Evolutionary conservation across 495 filamentous ascomycete genomes (phyloP).

Genomic region (Trichocladium uniseriatum): DNA sequence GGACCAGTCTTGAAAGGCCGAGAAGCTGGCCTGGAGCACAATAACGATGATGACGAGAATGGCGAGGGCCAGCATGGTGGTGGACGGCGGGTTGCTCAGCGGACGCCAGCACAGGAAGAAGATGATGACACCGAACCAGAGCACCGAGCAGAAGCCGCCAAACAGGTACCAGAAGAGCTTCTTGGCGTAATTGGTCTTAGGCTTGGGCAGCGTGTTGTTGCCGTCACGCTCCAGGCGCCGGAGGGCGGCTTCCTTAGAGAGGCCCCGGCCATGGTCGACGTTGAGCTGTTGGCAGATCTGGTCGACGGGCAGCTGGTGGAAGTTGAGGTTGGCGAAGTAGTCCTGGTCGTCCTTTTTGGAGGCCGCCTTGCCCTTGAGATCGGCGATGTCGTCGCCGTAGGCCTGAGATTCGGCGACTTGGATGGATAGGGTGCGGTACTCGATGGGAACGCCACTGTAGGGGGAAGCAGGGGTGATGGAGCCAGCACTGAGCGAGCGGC

Average conservation of each 20-base stretch:
- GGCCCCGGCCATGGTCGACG: background rate
- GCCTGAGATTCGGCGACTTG: background rate
- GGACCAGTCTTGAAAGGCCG: slow-evolving; percentile 33
- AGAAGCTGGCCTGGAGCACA: slow-evolving; percentile 28
- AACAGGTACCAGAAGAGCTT: slow-evolving; percentile 29
- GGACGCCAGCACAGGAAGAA: slow-evolving; percentile 33
- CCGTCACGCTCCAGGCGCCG: background rate
- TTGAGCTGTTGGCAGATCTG: slow-evolving; percentile 3
- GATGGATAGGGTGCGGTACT: too few species aligned
- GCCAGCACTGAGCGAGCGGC: background rate
- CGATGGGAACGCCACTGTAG: background rate
- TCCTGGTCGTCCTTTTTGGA: background rate
- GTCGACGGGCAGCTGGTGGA: background rate
- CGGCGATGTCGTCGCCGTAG: background rate
- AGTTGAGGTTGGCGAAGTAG: slow-evolving; percentile 1
- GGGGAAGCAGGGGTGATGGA: background rate
- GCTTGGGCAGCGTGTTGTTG: slow-evolving; percentile 22
- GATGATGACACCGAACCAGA: slow-evolving; percentile 29
- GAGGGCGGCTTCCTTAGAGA: background rate
- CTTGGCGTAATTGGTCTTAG: slow-evolving; percentile 21
- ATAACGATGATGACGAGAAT: slow-evolving; percentile 31
- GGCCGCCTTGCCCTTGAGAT: background rate
- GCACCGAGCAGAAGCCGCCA: slow-evolving; percentile 31
- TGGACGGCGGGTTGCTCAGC: slow-evolving; percentile 25
- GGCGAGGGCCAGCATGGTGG: slow-evolving; percentile 28